These are phyloP conservation scores for Elongisporangium anandrum DNA, from an alignment of 352 stramenopile genomes.

Conservation along the genomic window DNA sequence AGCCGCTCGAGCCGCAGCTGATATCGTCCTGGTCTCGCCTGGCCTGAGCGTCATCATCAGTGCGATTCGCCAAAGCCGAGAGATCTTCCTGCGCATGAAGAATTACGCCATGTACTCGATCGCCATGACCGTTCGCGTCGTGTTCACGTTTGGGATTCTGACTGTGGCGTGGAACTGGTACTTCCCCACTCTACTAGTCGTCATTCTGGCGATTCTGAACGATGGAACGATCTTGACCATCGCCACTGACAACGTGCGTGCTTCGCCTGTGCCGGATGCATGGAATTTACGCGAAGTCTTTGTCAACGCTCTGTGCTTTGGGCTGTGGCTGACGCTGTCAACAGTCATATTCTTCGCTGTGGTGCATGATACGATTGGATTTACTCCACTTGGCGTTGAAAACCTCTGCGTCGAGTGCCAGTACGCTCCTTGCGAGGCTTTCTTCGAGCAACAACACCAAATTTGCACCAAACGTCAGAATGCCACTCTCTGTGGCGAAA, in stretches of 20 bases:
- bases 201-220: constrained; percentile 90
- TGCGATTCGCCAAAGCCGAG: constrained; percentile 80
- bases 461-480: constrained; percentile 39
- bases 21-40: constrained; percentile 87
- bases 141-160: constrained; percentile 85
- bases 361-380: constrained; percentile 55
- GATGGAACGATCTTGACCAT: constrained; percentile 85
- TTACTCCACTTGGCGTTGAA: constrained; percentile 43
- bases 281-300: constrained; percentile 75
- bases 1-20: constrained; percentile 82
- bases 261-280: constrained; percentile 55
- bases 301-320: constrained; percentile 62
- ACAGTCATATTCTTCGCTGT: constrained; percentile 61
- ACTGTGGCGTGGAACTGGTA: constrained; percentile 88
- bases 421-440: constrained; percentile 51
- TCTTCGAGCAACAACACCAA: constrained; percentile 50
- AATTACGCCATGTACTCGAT: constrained; percentile 91
- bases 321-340: constrained; percentile 59
- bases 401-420: constrained; percentile 65
- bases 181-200: constrained; percentile 84
- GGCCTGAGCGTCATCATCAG: constrained; percentile 88
- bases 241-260: constrained; percentile 70
- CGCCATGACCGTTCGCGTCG: constrained; percentile 85
- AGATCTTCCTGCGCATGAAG: constrained; percentile 92
- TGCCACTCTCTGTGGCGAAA: constrained; percentile 52